Evolutionary conservation across 805 yeast species (phyloP).

Genomic region (Barnettozyma sucrosica): DNA sequence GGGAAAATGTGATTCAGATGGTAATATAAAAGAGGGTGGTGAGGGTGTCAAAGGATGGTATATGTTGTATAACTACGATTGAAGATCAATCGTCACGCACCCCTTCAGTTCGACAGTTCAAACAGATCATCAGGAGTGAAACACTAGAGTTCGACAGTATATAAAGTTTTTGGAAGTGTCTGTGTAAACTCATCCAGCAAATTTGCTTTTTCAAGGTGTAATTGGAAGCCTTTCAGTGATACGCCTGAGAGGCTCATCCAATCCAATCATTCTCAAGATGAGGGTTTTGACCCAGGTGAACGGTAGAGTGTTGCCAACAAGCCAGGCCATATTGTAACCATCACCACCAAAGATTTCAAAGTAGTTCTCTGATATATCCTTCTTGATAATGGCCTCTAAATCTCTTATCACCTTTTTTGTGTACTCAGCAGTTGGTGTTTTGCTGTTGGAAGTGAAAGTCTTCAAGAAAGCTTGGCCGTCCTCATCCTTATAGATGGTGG

Average conservation of each 20-base stretch:
- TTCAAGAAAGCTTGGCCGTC: slow-evolving; percentile 3
- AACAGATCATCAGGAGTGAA: too few species aligned
- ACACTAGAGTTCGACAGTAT: too few species aligned
- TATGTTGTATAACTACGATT: not conserved
- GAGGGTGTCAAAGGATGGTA: slow-evolving; percentile 6
- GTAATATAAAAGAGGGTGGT: not conserved
- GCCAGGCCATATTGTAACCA: slow-evolving; percentile 7
- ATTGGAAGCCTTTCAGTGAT: not conserved
- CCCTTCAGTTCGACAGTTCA: too few species aligned
- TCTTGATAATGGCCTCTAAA: slow-evolving; percentile 11
- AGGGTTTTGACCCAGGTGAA: not conserved
- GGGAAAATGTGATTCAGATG: slow-evolving; percentile 3
- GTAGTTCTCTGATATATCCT: slow-evolving; percentile 1
- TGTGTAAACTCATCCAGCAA: not conserved
- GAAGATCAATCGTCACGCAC: too few species aligned
- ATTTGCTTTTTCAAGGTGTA: too few species aligned
- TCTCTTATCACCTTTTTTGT: slow-evolving; percentile 36
- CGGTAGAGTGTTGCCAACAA: slow-evolving; percentile 6
- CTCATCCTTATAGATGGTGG: slow-evolving; percentile 14
- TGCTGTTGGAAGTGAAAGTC: not conserved
- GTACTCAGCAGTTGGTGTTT: slow-evolving; percentile 30
- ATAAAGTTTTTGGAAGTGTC: too few species aligned
- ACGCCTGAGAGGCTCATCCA: not conserved
- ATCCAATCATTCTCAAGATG: not conserved
- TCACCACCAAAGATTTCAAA: slow-evolving; percentile 13